Conservation (phyloP, 371 early-diverging fungal species). For the Nematocida parisii region DNA sequence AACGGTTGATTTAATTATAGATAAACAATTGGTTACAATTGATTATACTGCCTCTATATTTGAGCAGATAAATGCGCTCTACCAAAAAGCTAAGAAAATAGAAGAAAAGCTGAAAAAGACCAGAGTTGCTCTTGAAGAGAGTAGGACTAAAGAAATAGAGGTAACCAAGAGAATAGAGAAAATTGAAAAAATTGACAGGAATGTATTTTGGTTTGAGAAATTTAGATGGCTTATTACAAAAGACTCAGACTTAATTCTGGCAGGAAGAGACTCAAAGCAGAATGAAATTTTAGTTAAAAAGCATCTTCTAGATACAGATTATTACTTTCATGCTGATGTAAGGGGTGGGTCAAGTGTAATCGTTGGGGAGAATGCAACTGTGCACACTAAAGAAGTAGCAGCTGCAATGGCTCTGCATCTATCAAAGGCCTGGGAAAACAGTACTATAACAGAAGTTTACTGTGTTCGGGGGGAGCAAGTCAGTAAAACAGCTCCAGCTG, state of each 20-base stretch:
- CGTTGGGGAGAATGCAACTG: slow-evolving; percentile 71
- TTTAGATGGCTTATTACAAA: slow-evolving; percentile 88
- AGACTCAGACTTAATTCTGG: slow-evolving; percentile 86
- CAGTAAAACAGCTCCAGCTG: slow-evolving; percentile 87
- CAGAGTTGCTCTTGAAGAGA: slow-evolving; percentile 33
- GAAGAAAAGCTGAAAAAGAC: slow-evolving; percentile 67
- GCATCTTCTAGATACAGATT: slow-evolving; percentile 73
- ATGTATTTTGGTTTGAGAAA: slow-evolving; percentile 97
- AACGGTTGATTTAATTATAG: slow-evolving; percentile 56
- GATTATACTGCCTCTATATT: slow-evolving; percentile 33
- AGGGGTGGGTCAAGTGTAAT: slow-evolving; percentile 86
- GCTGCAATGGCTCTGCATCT: slow-evolving; percentile 87
- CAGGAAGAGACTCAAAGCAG: slow-evolving; percentile 89
- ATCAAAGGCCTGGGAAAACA: slow-evolving; percentile 92
- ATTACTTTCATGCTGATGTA: slow-evolving; percentile 90
- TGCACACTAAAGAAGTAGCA: slow-evolving; percentile 84
- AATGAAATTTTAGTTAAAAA: slow-evolving; percentile 89
- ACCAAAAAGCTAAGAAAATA: slow-evolving; percentile 65
- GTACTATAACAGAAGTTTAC: slow-evolving; percentile 86
- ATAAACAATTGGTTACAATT: slow-evolving; percentile 8
- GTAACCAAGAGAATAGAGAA: slow-evolving; percentile 41
- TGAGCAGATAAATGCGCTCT: slow-evolving; percentile 60
- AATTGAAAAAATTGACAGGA: slow-evolving; percentile 71
- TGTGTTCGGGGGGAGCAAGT: slow-evolving; percentile 87
- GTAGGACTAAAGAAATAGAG: slow-evolving; percentile 15